Evolutionary conservation across 1,139 yeast species (phyloP), one percentile per base, ranked within the genome.

Genomic region (Candida glucosophila): DNA sequence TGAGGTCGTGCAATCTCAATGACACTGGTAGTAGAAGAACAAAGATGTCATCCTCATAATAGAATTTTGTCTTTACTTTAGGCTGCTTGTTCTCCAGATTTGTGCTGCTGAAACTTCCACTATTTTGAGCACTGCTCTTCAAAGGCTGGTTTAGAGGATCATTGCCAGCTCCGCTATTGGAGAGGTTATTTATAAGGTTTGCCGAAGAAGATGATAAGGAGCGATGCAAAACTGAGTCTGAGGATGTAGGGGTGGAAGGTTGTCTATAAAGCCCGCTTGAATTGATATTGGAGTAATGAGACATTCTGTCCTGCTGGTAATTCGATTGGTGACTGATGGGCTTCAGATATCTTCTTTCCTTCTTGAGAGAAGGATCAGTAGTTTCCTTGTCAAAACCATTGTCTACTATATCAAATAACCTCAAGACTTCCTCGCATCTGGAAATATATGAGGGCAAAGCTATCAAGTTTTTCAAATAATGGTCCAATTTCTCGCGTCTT

Each of bases 31-130:
- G 71, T 31, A 83, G 63, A 30, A 90, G 65, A 6, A 95, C 97
- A 60, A 90, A 85, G 15, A 88, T 79, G 49, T 88, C 97, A 41
- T 86, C 95, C 32, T 77, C 77, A 44, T 76, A 82, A 50, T 81
- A 88, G 39, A 90, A 86, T 52, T 90, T 90, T 24, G 74, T 79
- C 58, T 77, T 90, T 38, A 58, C 73, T 52, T 57, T 65, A 29
- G 49, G 32, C 36, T 24, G 39, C 28, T 41, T 29, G 17, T 20
- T 27, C 19, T 22, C 21, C 4, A 20, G 12, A 20, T 26, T 16
- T 18, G 30, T 20, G 22, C 17, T 18, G 14, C 14, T 25, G 13
- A 29, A 21, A 11, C 11, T 12, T 13, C 22, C 26, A 22, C 23
- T 18, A n/a, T 24, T 15, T 22, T 23, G 14, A 22, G 14, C 17